Conservation (phyloP, 2,329 filamentous ascomycete species). For the Neonectria neomacrospora region DNA sequence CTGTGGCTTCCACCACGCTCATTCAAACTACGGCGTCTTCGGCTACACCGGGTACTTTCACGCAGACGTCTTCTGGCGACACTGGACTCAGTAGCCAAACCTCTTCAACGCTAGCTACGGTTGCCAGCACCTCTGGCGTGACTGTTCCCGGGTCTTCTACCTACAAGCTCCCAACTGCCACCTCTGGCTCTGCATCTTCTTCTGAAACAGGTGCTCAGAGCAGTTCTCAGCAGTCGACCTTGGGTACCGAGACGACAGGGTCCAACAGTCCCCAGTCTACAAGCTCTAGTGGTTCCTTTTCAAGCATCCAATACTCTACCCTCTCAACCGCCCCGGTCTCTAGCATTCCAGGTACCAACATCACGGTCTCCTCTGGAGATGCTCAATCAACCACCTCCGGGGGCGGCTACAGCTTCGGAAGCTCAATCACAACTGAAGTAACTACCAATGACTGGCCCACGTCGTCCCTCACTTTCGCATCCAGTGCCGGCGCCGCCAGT, state of each 20-base stretch:
- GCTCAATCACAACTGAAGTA: neutral
- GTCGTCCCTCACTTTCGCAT: constrained; percentile 23
- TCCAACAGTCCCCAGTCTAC: constrained; percentile 4
- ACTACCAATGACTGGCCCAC: constrained; percentile 17
- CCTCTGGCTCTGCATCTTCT: neutral
- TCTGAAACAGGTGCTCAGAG: constrained; percentile 9
- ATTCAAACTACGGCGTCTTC: constrained; percentile 24
- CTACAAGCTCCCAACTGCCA: constrained; percentile 3
- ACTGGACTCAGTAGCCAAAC: constrained; percentile 12
- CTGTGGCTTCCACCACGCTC: constrained; percentile 23
- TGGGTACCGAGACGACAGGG: constrained; percentile 5
- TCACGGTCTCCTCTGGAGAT: neutral
- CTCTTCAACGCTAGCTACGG: neutral
- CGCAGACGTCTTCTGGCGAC: constrained; percentile 10
- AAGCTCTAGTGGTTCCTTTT: neutral
- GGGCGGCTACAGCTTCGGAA: constrained; percentile 12
- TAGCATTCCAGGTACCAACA: neutral
- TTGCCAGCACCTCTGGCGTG: neutral
- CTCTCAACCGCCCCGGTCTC: neutral
- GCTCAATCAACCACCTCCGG: constrained; percentile 2
- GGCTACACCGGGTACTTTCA: constrained; percentile 20
- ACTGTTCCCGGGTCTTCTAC: constrained; percentile 3
- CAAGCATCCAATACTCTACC: neutral
- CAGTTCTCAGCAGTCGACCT: constrained; percentile 7
- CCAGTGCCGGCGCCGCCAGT: constrained; percentile 23